phyloP scores from a whole-genome alignment of 305 asterid species.

The Coffea humblotiana region DNA sequence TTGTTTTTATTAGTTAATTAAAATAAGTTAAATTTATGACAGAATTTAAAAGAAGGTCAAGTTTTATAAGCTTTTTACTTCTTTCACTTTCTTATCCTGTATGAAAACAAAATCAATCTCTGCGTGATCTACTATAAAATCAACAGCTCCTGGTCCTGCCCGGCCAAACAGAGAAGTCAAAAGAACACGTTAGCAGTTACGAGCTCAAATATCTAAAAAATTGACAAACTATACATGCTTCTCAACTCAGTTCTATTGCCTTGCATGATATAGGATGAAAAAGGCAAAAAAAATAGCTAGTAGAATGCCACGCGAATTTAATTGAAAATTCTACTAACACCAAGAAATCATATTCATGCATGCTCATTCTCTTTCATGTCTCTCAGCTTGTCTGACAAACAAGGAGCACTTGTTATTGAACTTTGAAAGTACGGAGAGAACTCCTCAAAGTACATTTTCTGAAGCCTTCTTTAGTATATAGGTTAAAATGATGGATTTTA shows the following conservation, averaged over 20 bases:
- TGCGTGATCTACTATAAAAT: constrained; percentile 82
- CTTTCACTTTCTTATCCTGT: constrained; percentile 77
- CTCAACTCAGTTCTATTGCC: not conserved
- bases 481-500: too few relatives aligned
- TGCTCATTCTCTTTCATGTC: too few relatives aligned
- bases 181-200: not conserved
- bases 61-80: constrained; percentile 42
- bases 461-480: too few relatives aligned
- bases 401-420: too few relatives aligned
- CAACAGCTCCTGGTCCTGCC: constrained; percentile 87
- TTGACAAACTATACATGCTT: not conserved
- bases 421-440: too few relatives aligned
- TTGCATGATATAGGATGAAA: not conserved
- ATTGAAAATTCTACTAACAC: not conserved
- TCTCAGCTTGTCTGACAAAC: too few relatives aligned
- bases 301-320: not conserved
- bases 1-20: not conserved
- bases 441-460: too few relatives aligned
- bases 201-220: constrained; percentile 1
- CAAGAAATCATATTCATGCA: not conserved
- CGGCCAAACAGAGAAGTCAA: constrained; percentile 10
- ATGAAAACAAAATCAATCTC: constrained; percentile 79
- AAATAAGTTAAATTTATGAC: constrained; percentile 12
- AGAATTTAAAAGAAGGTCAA: constrained; percentile 15
- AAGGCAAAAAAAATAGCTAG: not conserved